Evolutionary conservation across 106 monocot genomes (phyloP), one percentile per base, ranked within the genome.

Genomic region (Dendrobium huoshanense): DNA sequence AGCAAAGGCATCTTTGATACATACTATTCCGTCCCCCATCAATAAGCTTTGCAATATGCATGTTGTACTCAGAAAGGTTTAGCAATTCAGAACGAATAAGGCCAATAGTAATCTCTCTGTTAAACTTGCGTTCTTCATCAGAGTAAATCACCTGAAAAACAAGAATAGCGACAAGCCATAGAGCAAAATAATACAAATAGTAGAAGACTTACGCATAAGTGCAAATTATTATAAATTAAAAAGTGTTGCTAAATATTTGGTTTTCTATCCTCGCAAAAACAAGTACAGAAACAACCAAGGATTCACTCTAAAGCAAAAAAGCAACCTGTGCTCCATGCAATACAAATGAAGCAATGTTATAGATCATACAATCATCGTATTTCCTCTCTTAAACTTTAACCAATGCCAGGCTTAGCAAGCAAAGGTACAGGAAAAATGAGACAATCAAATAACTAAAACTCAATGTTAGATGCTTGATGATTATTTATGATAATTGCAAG

Each of bases 21-120:
- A 78, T 97, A 97, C 97, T 97, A 80, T 97, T 94, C 67, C 92
- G 86, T 79, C 97, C 97, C 44, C 90, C 97, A 86, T 97, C 98
- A 80, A 98, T 91, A 73, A 95, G 92, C 81, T 98, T 95, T 84
- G 92, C 90, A 80, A 98, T 83, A 86, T 98, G 95, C 72, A 87
- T 82, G 79, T 90, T 90, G 85, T 92, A 98, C 55, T 98, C 98
- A 22, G 92, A 88, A 81, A 98, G 86, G 80, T 98, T 98, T 47
- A 98, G 82, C 76, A 98, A 85, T 43, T 95, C 95, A 49, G 84
- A 92, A 59, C 80, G 89, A 74, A 98, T 91, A 73, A 98, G 88
- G 9, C 91, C 88, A 75, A 98, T 33, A 9, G 87, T 92, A 78
- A 95, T 90, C 24, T 98, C 95, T 79, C 83, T 92, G 76, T 98